A percentile compares a stretch with the other conserved stretches of the same genome.
Conservation (phyloP, 2,329 filamentous ascomycete species). For the Aureobasidium sp. region DNA sequence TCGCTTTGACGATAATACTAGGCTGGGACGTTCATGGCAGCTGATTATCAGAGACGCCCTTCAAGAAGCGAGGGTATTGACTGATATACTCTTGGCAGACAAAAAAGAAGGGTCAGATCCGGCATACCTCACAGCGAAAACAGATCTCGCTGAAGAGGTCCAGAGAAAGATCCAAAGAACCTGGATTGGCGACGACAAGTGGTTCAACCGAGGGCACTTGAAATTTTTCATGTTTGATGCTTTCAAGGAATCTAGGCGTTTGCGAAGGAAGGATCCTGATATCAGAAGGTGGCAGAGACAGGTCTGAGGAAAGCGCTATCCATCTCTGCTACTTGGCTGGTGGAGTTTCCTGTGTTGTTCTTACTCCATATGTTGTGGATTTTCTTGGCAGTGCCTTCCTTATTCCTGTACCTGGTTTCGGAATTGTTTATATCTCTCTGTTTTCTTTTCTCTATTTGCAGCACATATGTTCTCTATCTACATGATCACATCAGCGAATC, state of each 20-base stretch:
- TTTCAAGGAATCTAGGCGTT: not conserved
- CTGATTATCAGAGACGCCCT: not conserved
- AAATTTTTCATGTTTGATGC: conserved; percentile 10
- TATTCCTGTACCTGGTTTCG: too few species aligned
- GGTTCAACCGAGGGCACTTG: not conserved
- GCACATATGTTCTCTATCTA: too few species aligned
- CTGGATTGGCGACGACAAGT: not conserved
- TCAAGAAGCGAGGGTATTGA: not conserved
- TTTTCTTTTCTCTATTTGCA: too few species aligned
- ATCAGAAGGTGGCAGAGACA: not conserved
- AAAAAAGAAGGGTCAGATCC: too few species aligned
- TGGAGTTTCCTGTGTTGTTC: not conserved
- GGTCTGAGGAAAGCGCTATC: not conserved
- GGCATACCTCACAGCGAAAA: too few species aligned
- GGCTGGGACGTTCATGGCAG: not conserved
- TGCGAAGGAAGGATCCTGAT: not conserved
- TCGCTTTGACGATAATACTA: not conserved
- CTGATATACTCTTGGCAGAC: not conserved
- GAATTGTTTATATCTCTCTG: too few species aligned
- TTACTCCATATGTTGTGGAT: not conserved
- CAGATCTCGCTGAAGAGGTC: not conserved
- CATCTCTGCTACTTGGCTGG: not conserved
- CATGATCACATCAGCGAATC: too few species aligned
- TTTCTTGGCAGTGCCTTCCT: too few species aligned
- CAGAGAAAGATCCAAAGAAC: not conserved